Percentiles rank a stretch among this genome's conserved stretches.
These are phyloP conservation scores for Chytridium lagenaria DNA, from an alignment of 371 early-diverging fungal genomes.

Conservation along the genomic window DNA sequence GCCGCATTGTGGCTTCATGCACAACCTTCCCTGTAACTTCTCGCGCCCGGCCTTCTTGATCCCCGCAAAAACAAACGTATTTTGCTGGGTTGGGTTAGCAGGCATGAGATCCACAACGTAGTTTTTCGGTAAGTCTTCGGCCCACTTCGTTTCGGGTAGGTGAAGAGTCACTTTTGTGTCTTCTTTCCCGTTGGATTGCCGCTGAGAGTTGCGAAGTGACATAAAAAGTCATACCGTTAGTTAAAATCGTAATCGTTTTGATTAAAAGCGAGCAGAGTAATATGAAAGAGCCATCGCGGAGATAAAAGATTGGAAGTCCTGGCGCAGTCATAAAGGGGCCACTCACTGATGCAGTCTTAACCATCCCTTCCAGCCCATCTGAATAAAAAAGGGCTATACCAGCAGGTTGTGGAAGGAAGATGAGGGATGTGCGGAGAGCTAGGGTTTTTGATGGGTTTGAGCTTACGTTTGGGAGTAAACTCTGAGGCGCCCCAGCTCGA, in stretches of 20 bases:
- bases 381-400: no score
- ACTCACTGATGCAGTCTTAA: no score
- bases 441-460: no score
- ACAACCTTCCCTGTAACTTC: conserved; percentile 76
- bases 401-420: no score
- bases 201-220: background rate
- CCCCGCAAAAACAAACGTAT: conserved; percentile 75
- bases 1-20: conserved; percentile 82
- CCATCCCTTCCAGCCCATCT: no score
- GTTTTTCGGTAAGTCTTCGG: conserved; percentile 69
- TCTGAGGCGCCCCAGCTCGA: conserved; percentile 79
- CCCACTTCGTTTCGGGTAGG: conserved; percentile 37
- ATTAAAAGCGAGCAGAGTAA: no score
- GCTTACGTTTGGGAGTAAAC: conserved; percentile 58
- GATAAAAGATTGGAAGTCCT: no score
- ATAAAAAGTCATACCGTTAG: background rate
- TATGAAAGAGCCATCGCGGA: no score
- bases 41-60: conserved; percentile 49
- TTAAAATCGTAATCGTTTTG: background rate
- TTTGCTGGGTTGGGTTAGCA: conserved; percentile 64
- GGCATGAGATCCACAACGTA: conserved; percentile 76
- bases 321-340: no score
- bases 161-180: conserved; percentile 36
- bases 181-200: no score
- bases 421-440: background rate